These are phyloP conservation scores for Pterocarpus macrocarpus DNA, from an alignment of 306 rosid species.

Conservation along the genomic window DNA sequence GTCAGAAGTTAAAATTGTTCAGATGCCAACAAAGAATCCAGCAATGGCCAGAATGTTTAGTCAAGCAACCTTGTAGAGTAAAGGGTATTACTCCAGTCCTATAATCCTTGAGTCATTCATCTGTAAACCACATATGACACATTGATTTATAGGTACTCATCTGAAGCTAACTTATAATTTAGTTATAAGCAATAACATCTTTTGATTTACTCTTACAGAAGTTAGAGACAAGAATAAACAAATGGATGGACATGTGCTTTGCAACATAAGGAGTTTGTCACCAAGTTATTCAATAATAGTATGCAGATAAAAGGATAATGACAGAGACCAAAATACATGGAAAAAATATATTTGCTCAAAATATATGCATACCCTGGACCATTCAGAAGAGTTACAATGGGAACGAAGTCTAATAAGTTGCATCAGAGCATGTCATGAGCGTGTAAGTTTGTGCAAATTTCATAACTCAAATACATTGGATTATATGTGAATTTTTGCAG, in stretches of 20 bases:
- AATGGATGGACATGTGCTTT: no score
- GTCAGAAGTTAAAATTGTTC: constrained; percentile 42
- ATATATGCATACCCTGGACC: background rate
- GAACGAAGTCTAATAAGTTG: background rate
- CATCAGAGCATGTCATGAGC: background rate
- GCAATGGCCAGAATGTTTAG: constrained; percentile 31
- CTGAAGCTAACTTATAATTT: constrained; percentile 17
- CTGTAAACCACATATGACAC: constrained; percentile 49
- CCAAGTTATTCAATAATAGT: no score
- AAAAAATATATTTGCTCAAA: no score
- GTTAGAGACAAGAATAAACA: no score
- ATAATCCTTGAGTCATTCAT: constrained; percentile 38
- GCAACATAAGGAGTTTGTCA: no score
- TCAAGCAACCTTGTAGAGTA: constrained; percentile 26
- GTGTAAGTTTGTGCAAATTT: background rate
- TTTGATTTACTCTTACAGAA: background rate
- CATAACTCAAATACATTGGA: no score
- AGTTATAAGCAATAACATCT: background rate
- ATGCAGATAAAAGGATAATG: no score
- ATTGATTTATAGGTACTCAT: constrained; percentile 4
- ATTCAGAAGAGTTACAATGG: background rate
- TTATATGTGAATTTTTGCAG: background rate
- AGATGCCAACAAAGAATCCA: constrained; percentile 27
- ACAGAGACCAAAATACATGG: no score
- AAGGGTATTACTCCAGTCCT: constrained; percentile 25